A percentile compares a stretch with the other conserved stretches of the same genome.
These are phyloP conservation scores for Amoebophrya sp. DNA, from an alignment of 169 alveolate genomes.

Conservation along the genomic window DNA sequence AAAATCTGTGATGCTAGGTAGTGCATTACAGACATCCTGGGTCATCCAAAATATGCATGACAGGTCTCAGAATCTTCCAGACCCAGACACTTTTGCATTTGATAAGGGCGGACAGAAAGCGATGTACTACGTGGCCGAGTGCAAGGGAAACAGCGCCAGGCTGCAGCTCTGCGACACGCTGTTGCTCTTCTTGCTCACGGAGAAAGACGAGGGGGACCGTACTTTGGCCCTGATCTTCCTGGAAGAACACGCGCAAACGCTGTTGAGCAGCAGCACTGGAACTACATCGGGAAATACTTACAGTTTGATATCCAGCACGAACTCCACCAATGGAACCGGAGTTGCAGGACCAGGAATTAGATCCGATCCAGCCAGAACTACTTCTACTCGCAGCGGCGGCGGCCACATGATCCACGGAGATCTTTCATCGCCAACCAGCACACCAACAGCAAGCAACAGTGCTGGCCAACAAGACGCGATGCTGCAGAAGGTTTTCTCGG, in stretches of 20 bases:
- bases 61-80: no score
- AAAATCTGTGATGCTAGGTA: no score
- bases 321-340: neutral
- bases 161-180: constrained; percentile 35
- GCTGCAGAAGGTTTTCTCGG: constrained; percentile 38
- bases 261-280: no score
- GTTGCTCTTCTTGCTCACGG: constrained; percentile 41
- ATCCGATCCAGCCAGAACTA: no score
- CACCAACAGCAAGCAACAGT: neutral
- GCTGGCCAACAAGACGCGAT: neutral
- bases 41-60: no score
- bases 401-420: neutral
- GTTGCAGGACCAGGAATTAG: no score
- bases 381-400: no score
- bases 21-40: no score
- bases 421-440: no score
- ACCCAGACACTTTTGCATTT: no score
- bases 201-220: constrained; percentile 33
- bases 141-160: no score
- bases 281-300: no score
- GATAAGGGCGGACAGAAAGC: neutral
- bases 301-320: neutral
- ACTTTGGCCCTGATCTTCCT: constrained; percentile 41
- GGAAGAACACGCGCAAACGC: constrained; percentile 12
- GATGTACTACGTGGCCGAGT: neutral